Evolutionary conservation across 306 rosid species (phyloP), one percentile per base, ranked within the genome.

Genomic region (Oemleria cerasiformis): DNA sequence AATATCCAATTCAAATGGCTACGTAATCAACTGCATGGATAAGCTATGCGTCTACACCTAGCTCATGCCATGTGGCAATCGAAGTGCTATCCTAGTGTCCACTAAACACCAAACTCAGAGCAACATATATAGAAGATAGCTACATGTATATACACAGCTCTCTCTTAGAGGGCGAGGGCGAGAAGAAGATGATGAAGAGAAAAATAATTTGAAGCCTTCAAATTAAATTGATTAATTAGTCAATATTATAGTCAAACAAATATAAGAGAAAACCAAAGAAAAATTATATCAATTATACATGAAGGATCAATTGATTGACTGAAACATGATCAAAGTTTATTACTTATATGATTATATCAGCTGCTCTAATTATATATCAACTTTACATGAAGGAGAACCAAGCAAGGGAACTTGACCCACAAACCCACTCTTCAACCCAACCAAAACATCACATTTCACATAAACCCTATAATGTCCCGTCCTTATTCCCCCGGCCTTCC

Each of bases 361-460:
- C 50, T 10, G 50, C 13, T 17, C 53, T 48, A 14, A 48, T 88
- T 82, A 90, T 38, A 84, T 60, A 70, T 93, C 85, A 3, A 90
- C 98, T 17, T 80, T 61, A 68, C 98, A 93, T 8, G 68, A 14
- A 2, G 90, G 88, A 72, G 85, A 16, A 12, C 81, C 90, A 20
- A 93, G 88, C 73, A 93, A 63, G 6, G 98, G 96, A 61, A 88
- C 79, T 76, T 88, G 98, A 69, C 98, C 98, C 48, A 84, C 75
- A 42, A 83, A 47, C 15, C 89, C 97, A 67, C 75, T 85, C 90
- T 78, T 90, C 69, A 87, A 75, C 25, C 88, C 97, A 74, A 93
- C 71, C 89, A 87, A 38, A 0, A 90, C 21, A 38, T 88, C 96
- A 73, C 98, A 93, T 73, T 78, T 88, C 0, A 82, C 92, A 69